These are phyloP conservation scores for Pythium rhizo-oryzae DNA, from an alignment of 352 stramenopile genomes.

Conservation along the genomic window DNA sequence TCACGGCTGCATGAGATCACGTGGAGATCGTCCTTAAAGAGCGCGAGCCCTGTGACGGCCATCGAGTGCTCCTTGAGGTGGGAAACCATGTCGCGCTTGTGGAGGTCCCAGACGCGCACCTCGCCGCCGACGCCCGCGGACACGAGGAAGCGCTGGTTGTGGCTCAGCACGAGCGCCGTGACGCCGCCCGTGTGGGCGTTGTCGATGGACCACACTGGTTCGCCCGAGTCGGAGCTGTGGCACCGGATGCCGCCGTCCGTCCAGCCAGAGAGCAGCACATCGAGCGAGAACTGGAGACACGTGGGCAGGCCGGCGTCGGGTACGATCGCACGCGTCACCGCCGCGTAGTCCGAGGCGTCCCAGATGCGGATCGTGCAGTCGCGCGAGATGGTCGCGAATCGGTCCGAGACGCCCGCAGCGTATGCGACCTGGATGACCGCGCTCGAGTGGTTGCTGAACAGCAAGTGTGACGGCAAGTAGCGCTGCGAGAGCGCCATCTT, in stretches of 20 bases:
- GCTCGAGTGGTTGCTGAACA: slow-evolving; percentile 86
- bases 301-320: slow-evolving; percentile 65
- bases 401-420: slow-evolving; percentile 73
- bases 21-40: slow-evolving; percentile 92
- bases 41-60: slow-evolving; percentile 77
- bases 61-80: slow-evolving; percentile 94
- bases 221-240: slow-evolving; percentile 86
- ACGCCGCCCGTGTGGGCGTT: slow-evolving; percentile 90
- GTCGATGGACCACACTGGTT: slow-evolving; percentile 87
- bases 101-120: slow-evolving; percentile 93
- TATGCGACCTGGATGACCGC: slow-evolving; percentile 84
- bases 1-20: slow-evolving; percentile 90
- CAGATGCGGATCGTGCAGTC: slow-evolving; percentile 91
- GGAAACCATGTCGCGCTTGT: slow-evolving; percentile 87
- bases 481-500: slow-evolving; percentile 30
- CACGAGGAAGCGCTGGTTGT: slow-evolving; percentile 91
- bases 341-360: slow-evolving; percentile 89
- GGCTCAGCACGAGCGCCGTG: slow-evolving; percentile 86
- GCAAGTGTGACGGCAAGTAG: slow-evolving; percentile 35
- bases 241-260: slow-evolving; percentile 88
- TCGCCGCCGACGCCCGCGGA: slow-evolving; percentile 84
- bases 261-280: slow-evolving; percentile 91
- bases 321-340: slow-evolving; percentile 56
- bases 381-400: slow-evolving; percentile 90
- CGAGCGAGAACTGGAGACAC: slow-evolving; percentile 83